Evolutionary conservation across 208 protist genomes (phyloP), one percentile per base, ranked within the genome.

Genomic region (Kentomonas sorsogonicus): DNA sequence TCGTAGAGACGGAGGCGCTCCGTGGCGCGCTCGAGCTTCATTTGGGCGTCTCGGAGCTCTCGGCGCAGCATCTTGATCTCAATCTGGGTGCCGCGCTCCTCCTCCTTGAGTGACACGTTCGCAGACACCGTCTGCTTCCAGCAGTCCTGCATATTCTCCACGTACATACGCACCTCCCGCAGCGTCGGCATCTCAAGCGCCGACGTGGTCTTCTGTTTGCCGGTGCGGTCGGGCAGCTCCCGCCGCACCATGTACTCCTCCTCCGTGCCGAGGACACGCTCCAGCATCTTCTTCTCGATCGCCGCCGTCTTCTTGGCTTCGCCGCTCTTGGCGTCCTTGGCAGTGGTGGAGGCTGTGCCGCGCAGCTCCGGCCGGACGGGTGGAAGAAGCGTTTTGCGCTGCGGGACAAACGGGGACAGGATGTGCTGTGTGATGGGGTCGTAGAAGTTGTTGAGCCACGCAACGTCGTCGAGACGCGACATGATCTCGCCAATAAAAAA

Each of bases 371-470:
- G 20, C 68, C 48, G 16, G 16, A 76, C 36, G 4, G 54, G 33
- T 7, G 69, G 63, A n/a, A 74, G 33, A 1, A 23, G 23, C 9
- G 62, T 26, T 25, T 45, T 56, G 54, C 71, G 74, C n/a, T 48
- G 38, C 18, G 70, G 73, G 30, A 60, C 60, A 71, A 95, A 95
- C 15, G 88, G 88, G 7, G 82, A 68, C 18, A 92, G 55, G 43
- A 91, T 89, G 57, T 92, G 88, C 61, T 92, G 88, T 1, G 88
- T 89, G 4, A 79, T 72, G 1, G 88, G 88, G 54, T 95, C 83
- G 63, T 88, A 91, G 69, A 91, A 92, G 22, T 69, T 69, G 20
- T 80, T 69, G 4, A 87, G 43, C 71, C 81, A 92, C 52, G 89
- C 79, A 53, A 95, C 63, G 55, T 83, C 72, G 11, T 77, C 75